These are phyloP conservation scores for Marchantia paleacea DNA, from an alignment of 225 moss, liverwort and hornwort species.

Conservation along the genomic window DNA sequence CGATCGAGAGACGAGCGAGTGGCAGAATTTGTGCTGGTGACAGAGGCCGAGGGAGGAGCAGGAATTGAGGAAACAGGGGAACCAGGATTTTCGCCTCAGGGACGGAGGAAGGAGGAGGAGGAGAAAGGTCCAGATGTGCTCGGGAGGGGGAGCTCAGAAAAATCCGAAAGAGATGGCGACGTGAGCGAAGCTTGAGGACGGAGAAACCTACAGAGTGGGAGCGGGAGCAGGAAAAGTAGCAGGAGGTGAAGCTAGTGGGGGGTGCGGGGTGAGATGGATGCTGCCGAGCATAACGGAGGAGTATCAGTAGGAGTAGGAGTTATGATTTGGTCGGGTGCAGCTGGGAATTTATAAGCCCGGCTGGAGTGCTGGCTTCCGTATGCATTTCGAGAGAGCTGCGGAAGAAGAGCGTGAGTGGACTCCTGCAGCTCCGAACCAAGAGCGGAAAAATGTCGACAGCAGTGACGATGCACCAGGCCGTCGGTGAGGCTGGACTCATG, in stretches of 20 bases:
- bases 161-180: not conserved
- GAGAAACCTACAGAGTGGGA: not conserved
- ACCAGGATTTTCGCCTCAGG: not conserved
- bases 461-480: not conserved
- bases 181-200: not conserved
- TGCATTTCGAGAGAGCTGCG: not conserved
- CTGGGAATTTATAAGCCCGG: not conserved
- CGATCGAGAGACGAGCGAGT: not conserved
- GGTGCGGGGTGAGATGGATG: not conserved
- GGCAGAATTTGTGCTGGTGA: not conserved
- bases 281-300: not conserved
- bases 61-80: not conserved
- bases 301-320: not conserved
- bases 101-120: not conserved
- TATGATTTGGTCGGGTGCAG: not conserved
- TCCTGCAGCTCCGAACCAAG: not conserved
- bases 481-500: slow-evolving; percentile 15
- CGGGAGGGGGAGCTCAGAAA: not conserved
- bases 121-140: not conserved
- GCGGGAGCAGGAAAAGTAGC: not conserved
- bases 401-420: not conserved
- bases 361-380: not conserved
- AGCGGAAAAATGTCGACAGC: not conserved
- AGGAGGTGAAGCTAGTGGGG: not conserved
- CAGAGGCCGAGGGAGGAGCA: not conserved